These are phyloP conservation scores for Sistotremastrum suecicum DNA, from an alignment of 768 basidiomycete genomes.

Conservation along the genomic window DNA sequence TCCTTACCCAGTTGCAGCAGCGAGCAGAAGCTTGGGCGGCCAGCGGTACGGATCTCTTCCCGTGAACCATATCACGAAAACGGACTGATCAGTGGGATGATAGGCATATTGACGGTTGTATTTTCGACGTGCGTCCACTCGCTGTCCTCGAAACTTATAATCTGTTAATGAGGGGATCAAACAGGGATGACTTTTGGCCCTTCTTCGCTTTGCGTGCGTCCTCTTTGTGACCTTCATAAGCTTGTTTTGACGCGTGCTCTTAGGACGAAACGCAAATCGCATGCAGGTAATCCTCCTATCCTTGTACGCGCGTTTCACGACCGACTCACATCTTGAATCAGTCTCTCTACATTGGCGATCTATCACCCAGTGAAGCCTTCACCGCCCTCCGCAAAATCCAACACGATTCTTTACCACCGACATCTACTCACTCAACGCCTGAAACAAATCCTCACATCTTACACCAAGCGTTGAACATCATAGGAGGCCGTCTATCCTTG, in stretches of 20 bases:
- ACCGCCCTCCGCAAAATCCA: slow-evolving; percentile 44
- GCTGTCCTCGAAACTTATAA: slow-evolving; percentile 4
- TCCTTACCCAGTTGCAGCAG: slow-evolving; percentile 80
- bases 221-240: slow-evolving; percentile 1
- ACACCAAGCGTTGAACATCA: slow-evolving; percentile 36
- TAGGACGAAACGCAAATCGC: slow-evolving; percentile 55
- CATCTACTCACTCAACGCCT: slow-evolving; percentile 11
- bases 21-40: slow-evolving; percentile 79
- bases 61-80: slow-evolving; percentile 3
- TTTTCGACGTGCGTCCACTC: slow-evolving; percentile 46
- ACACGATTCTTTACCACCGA: slow-evolving; percentile 19
- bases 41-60: slow-evolving; percentile 30
- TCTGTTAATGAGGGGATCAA: not conserved
- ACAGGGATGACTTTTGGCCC: slow-evolving; percentile 77
- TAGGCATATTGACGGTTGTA: slow-evolving; percentile 66
- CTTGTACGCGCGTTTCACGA: not conserved
- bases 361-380: slow-evolving; percentile 42
- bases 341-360: slow-evolving; percentile 52
- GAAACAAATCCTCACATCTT: slow-evolving; percentile 16
- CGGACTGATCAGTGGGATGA: slow-evolving; percentile 2
- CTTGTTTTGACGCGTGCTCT: slow-evolving; percentile 7
- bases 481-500: slow-evolving; percentile 74
- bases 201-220: slow-evolving; percentile 49
- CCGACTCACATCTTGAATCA: not conserved
- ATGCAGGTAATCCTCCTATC: slow-evolving; percentile 41